phyloP scores from a whole-genome alignment of 352 stramenopile genomes.

The Pythium oligandrum region DNA sequence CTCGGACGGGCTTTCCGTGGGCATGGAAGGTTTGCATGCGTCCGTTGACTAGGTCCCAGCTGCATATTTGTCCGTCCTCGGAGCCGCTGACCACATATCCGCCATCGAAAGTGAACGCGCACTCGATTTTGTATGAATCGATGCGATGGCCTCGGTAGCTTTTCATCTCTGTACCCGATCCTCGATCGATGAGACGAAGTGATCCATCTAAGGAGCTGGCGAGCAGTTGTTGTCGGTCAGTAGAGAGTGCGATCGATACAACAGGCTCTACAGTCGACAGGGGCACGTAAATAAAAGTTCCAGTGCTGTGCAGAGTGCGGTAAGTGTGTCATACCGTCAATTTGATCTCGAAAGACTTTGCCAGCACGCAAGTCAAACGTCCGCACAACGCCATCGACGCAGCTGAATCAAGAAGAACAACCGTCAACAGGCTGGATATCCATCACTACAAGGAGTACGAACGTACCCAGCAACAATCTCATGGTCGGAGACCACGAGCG shows the following conservation, averaged over 20 bases:
- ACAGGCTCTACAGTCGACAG: constrained; percentile 48
- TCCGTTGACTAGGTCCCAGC: constrained; percentile 54
- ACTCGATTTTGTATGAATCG: constrained; percentile 65
- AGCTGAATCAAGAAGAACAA: constrained; percentile 23
- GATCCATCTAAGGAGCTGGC: constrained; percentile 69
- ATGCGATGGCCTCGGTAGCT: constrained; percentile 65
- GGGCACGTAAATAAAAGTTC: too few species aligned
- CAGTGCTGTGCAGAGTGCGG: too few species aligned
- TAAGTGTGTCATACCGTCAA: constrained; percentile 34
- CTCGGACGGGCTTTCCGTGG: constrained; percentile 59
- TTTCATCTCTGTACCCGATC: constrained; percentile 59
- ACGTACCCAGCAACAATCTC: constrained; percentile 76
- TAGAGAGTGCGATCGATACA: constrained; percentile 65
- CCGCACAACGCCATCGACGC: constrained; percentile 78
- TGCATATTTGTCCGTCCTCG: constrained; percentile 63
- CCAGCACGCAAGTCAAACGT: constrained; percentile 82
- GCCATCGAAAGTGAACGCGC: constrained; percentile 59
- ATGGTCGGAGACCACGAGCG: constrained; percentile 64
- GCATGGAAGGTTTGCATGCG: constrained; percentile 39
- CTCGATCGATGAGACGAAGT: constrained; percentile 73
- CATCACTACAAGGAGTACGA: too few species aligned
- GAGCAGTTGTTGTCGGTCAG: constrained; percentile 72
- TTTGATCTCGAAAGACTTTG: constrained; percentile 62
- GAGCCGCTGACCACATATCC: constrained; percentile 68
- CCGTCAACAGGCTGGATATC: too few species aligned